These are phyloP conservation scores for Saccharomycopsis oosterbeekiorum DNA, from an alignment of 805 yeast genomes.

Conservation along the genomic window DNA sequence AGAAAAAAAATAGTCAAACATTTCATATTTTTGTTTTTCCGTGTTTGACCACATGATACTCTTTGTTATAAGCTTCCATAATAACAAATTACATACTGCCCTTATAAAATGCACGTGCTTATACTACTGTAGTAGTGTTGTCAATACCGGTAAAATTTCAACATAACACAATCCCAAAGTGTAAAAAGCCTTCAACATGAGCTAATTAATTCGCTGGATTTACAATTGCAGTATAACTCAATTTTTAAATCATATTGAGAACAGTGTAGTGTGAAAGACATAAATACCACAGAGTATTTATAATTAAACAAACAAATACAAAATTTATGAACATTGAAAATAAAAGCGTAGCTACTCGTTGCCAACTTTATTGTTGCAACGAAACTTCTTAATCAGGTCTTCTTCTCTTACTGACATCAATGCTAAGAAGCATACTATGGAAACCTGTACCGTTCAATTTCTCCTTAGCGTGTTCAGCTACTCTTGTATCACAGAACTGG, in stretches of 20 bases:
- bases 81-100: background rate
- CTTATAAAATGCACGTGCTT: background rate
- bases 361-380: background rate
- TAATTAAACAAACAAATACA: background rate
- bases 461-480: constrained; percentile 72
- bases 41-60: too few relatives aligned
- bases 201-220: too few relatives aligned
- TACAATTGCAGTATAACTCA: too few relatives aligned
- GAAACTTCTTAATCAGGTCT: background rate
- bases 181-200: too few relatives aligned
- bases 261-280: background rate
- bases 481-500: constrained; percentile 54
- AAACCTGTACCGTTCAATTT: constrained; percentile 82
- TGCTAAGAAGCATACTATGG: constrained; percentile 71
- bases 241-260: background rate
- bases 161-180: background rate
- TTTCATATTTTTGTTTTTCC: too few relatives aligned
- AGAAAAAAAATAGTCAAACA: too few relatives aligned
- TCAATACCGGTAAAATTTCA: background rate
- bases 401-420: constrained; percentile 27
- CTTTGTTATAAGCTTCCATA: too few relatives aligned
- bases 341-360: background rate
- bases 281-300: background rate
- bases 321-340: background rate
- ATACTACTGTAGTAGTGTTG: too few relatives aligned